Conservation (phyloP, 768 basidiomycete genomes). For the Hygrophoropsis aurantiaca region DNA sequence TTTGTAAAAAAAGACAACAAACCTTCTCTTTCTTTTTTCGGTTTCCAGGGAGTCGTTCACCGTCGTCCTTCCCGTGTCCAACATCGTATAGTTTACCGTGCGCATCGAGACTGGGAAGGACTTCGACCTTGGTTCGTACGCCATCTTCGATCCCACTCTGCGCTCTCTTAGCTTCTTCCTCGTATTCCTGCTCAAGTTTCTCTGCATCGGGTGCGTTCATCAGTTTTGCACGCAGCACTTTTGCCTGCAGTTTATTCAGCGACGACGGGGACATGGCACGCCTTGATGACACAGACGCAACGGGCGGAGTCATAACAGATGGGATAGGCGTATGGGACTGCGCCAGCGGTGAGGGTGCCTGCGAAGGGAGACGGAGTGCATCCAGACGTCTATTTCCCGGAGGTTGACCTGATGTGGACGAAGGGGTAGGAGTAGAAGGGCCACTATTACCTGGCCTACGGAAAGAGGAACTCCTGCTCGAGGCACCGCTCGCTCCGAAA, state of each 20-base stretch:
- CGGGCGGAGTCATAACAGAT: constrained; percentile 80
- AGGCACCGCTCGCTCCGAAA: constrained; percentile 55
- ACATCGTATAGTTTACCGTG: constrained; percentile 88
- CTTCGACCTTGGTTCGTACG: constrained; percentile 66
- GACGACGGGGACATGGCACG: constrained; percentile 71
- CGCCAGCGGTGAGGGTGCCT: constrained; percentile 54
- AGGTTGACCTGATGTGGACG: constrained; percentile 26
- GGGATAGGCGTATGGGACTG: constrained; percentile 85
- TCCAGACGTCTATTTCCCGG: constrained; percentile 55
- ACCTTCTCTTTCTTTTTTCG: constrained; percentile 78
- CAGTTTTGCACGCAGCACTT: constrained; percentile 87
- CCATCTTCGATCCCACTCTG: constrained; percentile 41
- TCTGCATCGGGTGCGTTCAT: constrained; percentile 78
- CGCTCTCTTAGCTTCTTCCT: constrained; percentile 56
- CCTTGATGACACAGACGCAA: constrained; percentile 26
- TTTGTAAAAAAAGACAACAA: constrained; percentile 2
- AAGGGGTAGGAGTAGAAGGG: constrained; percentile 58
- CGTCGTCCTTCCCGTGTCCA: constrained; percentile 72
- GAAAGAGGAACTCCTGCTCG: constrained; percentile 86
- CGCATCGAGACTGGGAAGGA: constrained; percentile 87
- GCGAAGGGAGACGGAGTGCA: constrained; percentile 60
- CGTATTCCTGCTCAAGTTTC: constrained; percentile 82
- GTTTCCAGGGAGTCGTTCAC: constrained; percentile 57
- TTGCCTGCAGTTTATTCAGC: constrained; percentile 90
- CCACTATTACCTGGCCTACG: constrained; percentile 71